Base-by-base conservation (phyloP, 306 rosid species). In the Carpinus fangiana region DNA sequence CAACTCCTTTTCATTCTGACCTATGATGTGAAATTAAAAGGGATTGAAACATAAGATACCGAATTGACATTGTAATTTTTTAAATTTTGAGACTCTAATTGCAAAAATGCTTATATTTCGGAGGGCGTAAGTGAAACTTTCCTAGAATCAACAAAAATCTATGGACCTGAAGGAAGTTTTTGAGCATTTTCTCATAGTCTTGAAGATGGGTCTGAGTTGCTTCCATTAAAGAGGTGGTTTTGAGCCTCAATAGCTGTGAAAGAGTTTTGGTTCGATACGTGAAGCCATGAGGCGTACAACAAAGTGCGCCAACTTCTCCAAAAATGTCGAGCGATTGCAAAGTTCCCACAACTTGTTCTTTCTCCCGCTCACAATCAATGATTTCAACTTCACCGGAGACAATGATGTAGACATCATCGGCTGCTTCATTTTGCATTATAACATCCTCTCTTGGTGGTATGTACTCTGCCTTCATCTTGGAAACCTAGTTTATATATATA, bases 361-460 rank as follows among this genome's bases (percentile, higher is more conserved):
- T 85, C 68, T 88, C 93, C 76, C 43, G 85, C 10, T 72, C 91
- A 48, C 67, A 69, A 36, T 87, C 85, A 5, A 92, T 91, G 70
- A 91, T 85, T 78, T 92, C 98, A 52, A 92, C 89, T 86, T 95
- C 96, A 41, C 98, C 98, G 0, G 98, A 95, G 16, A 92, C 98
- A 48, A 95, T 85, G 65, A 95, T 86, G 83, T 95, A 95, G 73
- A 92, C 87, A 69, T 95, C 98, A 36, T 90, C 95, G 0, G 98
- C 90, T 21, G 85, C 83, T 82, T 95, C 98, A 18, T 83, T 91
- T 47, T 91, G 93, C 89, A 88, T 80, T 16, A 95, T 48, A 18
- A 92, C 98, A 73, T 95, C 98, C 85, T 95, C 98, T 81, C 89
- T 92, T 3, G 98, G 98, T 41, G 98, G 98, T 78, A 89, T 78